phyloP scores from a whole-genome alignment of 768 basidiomycete genomes.

The Hericium coralloides region DNA sequence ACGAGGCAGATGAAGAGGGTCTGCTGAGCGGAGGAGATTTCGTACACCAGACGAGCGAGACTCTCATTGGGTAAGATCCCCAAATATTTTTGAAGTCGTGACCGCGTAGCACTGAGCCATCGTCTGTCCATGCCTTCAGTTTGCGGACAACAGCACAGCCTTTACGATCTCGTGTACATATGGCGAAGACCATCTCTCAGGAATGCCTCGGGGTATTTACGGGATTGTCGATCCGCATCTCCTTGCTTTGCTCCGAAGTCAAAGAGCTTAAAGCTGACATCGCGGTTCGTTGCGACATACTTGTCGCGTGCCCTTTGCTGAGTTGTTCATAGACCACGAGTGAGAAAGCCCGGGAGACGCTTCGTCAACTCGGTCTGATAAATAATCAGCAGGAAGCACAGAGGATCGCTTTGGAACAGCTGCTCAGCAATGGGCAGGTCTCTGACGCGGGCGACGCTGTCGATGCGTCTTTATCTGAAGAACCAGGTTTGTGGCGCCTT shows the following conservation, averaged over 20 bases:
- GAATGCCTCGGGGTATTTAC: background rate
- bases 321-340: background rate
- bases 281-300: background rate
- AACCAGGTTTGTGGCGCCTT: background rate
- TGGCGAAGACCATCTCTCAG: background rate
- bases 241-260: background rate
- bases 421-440: conserved; percentile 2
- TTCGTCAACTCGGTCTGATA: conserved; percentile 11
- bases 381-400: conserved; percentile 1
- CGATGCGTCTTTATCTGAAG: background rate
- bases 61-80: background rate
- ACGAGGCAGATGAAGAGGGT: background rate
- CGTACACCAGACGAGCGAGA: background rate
- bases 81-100: too few species aligned
- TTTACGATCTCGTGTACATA: background rate
- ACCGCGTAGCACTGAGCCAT: too few species aligned
- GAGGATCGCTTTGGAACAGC: conserved; percentile 2
- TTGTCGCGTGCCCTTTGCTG: background rate
- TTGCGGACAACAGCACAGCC: background rate
- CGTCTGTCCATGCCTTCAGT: background rate
- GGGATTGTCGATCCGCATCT: background rate
- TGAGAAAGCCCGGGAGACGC: background rate
- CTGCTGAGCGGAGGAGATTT: background rate
- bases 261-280: background rate
- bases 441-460: background rate